Percentiles rank a stretch among this genome's conserved stretches.
Conservation (phyloP, 768 basidiomycete genomes). For the Boletus insuetus region DNA sequence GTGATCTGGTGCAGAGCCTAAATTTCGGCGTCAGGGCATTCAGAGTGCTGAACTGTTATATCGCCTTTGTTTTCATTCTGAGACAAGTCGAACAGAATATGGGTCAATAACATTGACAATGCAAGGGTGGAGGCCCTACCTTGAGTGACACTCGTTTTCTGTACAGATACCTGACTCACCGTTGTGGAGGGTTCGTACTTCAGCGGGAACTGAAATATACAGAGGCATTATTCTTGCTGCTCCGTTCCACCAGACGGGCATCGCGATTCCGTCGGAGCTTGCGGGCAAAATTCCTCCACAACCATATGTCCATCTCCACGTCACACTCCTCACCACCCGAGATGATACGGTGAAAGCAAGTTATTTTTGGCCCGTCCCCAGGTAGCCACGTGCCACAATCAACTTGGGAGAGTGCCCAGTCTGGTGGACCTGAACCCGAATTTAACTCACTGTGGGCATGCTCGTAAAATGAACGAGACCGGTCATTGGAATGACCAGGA, state of each 20-base stretch:
- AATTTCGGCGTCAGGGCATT: slow-evolving; percentile 1
- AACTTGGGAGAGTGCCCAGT: slow-evolving; percentile 56
- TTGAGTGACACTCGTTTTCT: slow-evolving; percentile 17
- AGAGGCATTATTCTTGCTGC: slow-evolving; percentile 82
- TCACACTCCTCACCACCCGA: slow-evolving; percentile 85
- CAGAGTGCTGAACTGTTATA: slow-evolving; percentile 4
- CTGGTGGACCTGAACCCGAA: slow-evolving; percentile 60
- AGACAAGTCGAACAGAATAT: not conserved
- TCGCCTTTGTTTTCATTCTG: slow-evolving; percentile 11
- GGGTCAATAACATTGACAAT: not conserved
- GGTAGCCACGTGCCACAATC: slow-evolving; percentile 51
- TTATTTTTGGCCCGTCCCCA: slow-evolving; percentile 63
- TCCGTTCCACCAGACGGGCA: slow-evolving; percentile 71
- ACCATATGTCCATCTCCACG: slow-evolving; percentile 82
- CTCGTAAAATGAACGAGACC: slow-evolving; percentile 31
- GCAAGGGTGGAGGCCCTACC: slow-evolving; percentile 31
- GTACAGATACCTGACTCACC: slow-evolving; percentile 44
- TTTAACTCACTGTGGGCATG: slow-evolving; percentile 76
- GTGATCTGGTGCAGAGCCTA: not conserved
- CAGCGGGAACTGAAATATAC: slow-evolving; percentile 50
- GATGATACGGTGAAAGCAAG: slow-evolving; percentile 53
- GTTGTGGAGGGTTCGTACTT: slow-evolving; percentile 53
- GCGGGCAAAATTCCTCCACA: slow-evolving; percentile 58
- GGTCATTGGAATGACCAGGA: slow-evolving; percentile 22
- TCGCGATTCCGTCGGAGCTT: slow-evolving; percentile 49